These are phyloP conservation scores for Nothophytophthora sp. DNA, from an alignment of 352 stramenopile genomes.

Conservation along the genomic window DNA sequence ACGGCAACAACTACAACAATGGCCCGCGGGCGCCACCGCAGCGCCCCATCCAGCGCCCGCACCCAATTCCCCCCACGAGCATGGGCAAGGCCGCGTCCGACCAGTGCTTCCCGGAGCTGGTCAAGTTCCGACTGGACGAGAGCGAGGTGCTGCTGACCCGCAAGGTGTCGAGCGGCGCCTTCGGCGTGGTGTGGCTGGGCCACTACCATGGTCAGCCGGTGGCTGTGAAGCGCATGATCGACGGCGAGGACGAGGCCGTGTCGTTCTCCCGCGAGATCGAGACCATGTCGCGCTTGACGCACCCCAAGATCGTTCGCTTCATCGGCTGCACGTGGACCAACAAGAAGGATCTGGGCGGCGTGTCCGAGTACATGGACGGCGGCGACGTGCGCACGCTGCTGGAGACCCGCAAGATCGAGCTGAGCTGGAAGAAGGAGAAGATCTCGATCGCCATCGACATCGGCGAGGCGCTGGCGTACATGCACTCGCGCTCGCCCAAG, in stretches of 20 bases:
- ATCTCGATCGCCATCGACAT: constrained; percentile 86
- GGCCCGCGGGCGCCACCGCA: background rate
- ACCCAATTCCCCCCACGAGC: too few species aligned
- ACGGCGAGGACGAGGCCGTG: constrained; percentile 72
- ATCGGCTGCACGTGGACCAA: constrained; percentile 86
- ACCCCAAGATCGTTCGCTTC: constrained; percentile 87
- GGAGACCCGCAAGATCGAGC: constrained; percentile 79
- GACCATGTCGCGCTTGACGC: constrained; percentile 78
- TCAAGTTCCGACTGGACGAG: constrained; percentile 77
- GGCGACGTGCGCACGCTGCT: constrained; percentile 83
- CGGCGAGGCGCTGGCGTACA: constrained; percentile 76
- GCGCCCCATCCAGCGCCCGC: too few species aligned
- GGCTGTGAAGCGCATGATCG: constrained; percentile 88
- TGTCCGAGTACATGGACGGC: constrained; percentile 89
- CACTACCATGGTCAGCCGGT: constrained; percentile 88
- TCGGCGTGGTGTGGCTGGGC: constrained; percentile 83
- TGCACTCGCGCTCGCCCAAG: constrained; percentile 82
- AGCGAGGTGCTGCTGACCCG: constrained; percentile 81
- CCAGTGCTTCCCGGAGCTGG: constrained; percentile 71
- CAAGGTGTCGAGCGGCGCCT: constrained; percentile 82
- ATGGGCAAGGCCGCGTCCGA: constrained; percentile 47
- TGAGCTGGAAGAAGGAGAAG: constrained; percentile 84
- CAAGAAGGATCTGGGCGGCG: constrained; percentile 68
- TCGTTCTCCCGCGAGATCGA: constrained; percentile 82
- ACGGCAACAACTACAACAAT: background rate